phyloP scores from a whole-genome alignment of 106 monocot species.

The Dendrobium chrysotoxum region DNA sequence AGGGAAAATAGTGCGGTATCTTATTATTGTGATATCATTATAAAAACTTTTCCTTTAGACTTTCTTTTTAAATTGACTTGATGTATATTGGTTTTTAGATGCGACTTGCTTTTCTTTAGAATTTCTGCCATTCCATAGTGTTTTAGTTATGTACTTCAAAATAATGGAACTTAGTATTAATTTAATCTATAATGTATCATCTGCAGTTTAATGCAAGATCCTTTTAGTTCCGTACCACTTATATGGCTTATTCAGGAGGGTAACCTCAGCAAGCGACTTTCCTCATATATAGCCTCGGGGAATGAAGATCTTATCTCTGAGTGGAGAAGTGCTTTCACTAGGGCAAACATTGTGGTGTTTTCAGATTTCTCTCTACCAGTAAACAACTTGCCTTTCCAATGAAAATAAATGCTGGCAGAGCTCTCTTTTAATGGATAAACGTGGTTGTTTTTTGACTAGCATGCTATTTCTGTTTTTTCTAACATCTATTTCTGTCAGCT shows the following conservation, averaged over 20 bases:
- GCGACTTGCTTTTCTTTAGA: neutral
- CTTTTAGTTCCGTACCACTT: constrained; percentile 70
- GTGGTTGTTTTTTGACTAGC: neutral
- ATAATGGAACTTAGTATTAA: neutral
- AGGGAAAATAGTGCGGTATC: neutral
- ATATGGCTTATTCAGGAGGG: constrained; percentile 96
- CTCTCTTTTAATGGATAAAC: neutral
- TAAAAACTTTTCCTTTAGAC: neutral
- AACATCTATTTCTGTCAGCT: constrained; percentile 42
- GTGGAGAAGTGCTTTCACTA: constrained; percentile 73
- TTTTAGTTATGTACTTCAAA: neutral
- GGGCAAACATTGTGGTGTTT: constrained; percentile 77
- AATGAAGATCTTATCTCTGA: constrained; percentile 45
- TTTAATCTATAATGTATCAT: constrained; percentile 3
- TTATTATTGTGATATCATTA: neutral
- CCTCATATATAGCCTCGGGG: constrained; percentile 34
- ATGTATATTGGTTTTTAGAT: neutral
- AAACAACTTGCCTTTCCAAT: constrained; percentile 4
- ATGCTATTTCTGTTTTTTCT: constrained; percentile 13
- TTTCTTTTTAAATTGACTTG: neutral
- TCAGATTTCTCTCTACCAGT: constrained; percentile 92
- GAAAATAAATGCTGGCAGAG: neutral
- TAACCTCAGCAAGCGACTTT: constrained; percentile 60
- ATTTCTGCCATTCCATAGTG: neutral
- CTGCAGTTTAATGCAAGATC: constrained; percentile 81